Base-by-base conservation (phyloP, 306 rosid genomes). In the Cucumis cinereus region DNA sequence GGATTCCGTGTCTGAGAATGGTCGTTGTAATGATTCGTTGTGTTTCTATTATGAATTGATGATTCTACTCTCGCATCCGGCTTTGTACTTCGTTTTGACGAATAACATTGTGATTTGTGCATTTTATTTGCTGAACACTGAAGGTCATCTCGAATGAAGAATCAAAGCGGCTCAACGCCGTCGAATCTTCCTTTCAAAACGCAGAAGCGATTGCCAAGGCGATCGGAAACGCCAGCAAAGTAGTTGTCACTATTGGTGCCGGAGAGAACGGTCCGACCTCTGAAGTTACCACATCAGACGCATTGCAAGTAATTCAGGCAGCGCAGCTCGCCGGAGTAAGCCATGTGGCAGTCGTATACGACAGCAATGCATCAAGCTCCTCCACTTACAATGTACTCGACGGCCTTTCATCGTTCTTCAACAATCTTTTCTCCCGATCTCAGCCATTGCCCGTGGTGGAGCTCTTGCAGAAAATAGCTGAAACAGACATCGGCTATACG, bases 141-240 rank as follows among this genome's bases (percentile, higher is more conserved):
- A 79, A 94, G 97, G 83, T 94, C 79, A 88, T 94, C 83, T 94
- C 99, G 54, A 87, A 87, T 13, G 97, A 90, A 79, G 96, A 94
- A 73, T 87, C 95, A 4, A 94, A 87, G 81, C 92, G 99, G 26
- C 85, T 94, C 53, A 94, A 94, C 17, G 97, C 97, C 0, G 97
- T 94, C 14, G 87, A 89, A 54, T 89, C 97, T 16, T 79, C 86
- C 56, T 94, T 94, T 74, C 80, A 87, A 33, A 85, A 89, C 23
- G 86, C 90, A 1, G 93, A 92, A 57, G 69, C 96, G 43, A 92
- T 92, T 41, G 99, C 99, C 49, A 92, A 90, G 82, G 99, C 99
- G 30, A 94, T 94, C 35, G 97, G 99, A 61, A 94, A 89, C 30
- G 99, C 99, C 20, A 88, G 97, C 86, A 94, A 94, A 82, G 97